Evolutionary conservation across 2,329 filamentous ascomycete species (phyloP), one percentile per base, ranked within the genome.

Genomic region (Leptographium wingfieldii): DNA sequence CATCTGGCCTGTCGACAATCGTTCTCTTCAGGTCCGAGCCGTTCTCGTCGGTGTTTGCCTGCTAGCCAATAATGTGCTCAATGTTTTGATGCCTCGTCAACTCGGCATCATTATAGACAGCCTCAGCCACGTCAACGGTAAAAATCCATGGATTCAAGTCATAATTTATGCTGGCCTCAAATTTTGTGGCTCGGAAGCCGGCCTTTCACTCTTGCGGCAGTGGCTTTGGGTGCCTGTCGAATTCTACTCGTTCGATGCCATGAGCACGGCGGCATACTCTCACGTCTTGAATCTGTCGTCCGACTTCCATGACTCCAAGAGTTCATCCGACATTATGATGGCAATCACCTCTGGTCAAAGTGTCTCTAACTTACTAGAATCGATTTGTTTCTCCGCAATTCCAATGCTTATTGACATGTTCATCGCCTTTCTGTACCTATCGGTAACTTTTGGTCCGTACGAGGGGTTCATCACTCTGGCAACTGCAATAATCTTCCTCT

Each of bases 61-160:
- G 27, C 70, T 91, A n/a, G 74, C 78, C 57, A 81, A 85, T 59
- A 90, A 92, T 64, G 81, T 81, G 5, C 75, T 95, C 56, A 89
- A 91, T 66, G 76, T 95, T 16, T 73, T 95, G 51, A 83, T 90
- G 38, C 90, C 90, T n/a, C 81, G 87, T 25, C 88, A 94, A 68
- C 82, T 92, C 38, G 90, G 90, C 64, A 83, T 88, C 61, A 84
- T 95, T 63, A 85, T 89, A 64, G 83, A 94, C 67, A 81, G 81
- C 62, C 73, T 95, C 27, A 77, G 77, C 35, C 74, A 77, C 10
- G 70, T 67, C 43, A 76, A 78, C 51, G 71, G 75, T 52, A 75
- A 70, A 60, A 77, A 74, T 58, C 75, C 77, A 1, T 82, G 80
- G 80, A 63, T 74, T 3, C 76, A 81, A 29, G 78, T 83, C 2